A percentile compares a stretch with the other conserved stretches of the same genome.
Conservation (phyloP, 2,329 filamentous ascomycete species). For the Colletotrichum kahawae region DNA sequence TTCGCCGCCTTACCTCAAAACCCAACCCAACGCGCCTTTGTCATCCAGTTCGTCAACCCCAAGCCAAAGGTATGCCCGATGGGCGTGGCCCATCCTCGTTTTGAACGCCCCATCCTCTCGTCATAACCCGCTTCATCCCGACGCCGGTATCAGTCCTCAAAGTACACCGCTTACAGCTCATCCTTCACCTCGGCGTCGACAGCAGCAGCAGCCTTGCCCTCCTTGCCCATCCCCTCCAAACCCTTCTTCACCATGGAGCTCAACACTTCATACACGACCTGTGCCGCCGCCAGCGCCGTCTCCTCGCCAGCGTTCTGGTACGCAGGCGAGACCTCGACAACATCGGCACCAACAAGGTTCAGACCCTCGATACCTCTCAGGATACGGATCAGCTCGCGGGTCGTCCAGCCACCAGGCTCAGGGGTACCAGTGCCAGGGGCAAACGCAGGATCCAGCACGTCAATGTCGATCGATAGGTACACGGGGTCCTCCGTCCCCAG, state of each 20-base stretch:
- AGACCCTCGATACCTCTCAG: slow-evolving; percentile 80
- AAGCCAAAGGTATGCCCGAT: background rate
- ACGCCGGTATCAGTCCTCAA: background rate
- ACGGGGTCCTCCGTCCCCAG: slow-evolving; percentile 80
- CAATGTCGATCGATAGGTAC: slow-evolving; percentile 67
- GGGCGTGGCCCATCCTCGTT: background rate
- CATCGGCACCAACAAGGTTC: slow-evolving; percentile 87
- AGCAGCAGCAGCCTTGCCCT: slow-evolving; percentile 27
- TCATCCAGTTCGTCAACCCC: background rate
- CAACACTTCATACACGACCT: slow-evolving; percentile 86
- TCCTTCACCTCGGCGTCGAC: slow-evolving; percentile 31
- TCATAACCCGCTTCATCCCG: background rate
- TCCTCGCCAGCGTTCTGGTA: slow-evolving; percentile 83
- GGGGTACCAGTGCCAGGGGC: slow-evolving; percentile 83
- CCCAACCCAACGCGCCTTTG: background rate
- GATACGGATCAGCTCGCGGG: slow-evolving; percentile 83
- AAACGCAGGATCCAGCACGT: slow-evolving; percentile 41
- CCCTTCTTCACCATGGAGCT: slow-evolving; percentile 72
- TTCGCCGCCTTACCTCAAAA: background rate
- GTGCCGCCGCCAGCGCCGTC: slow-evolving; percentile 82
- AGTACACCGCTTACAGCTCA: slow-evolving; percentile 36
- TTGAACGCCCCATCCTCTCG: background rate
- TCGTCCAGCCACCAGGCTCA: slow-evolving; percentile 91
- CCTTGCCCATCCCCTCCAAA: slow-evolving; percentile 40
- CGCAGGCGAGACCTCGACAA: slow-evolving; percentile 86